Conservation (phyloP, 129 eudicot species). For the Apium graveolens region DNA sequence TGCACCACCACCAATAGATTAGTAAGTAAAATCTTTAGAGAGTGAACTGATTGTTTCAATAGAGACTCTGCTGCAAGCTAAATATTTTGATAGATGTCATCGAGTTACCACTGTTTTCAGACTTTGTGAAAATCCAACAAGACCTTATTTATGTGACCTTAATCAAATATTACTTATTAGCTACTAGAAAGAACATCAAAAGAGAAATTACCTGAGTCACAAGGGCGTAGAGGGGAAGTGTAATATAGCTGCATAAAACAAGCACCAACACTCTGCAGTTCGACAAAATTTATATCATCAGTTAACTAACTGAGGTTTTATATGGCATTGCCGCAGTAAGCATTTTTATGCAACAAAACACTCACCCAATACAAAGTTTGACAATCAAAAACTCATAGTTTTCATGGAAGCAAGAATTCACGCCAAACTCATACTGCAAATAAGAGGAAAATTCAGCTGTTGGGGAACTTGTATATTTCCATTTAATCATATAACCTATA, state of each 20-base stretch:
- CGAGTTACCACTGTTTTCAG: neutral
- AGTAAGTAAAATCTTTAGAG: too few species aligned
- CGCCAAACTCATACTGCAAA: constrained; percentile 68
- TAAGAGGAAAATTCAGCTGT: constrained; percentile 5
- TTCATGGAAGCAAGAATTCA: constrained; percentile 72
- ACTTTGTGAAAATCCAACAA: neutral
- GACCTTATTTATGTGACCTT: neutral
- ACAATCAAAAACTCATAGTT: constrained; percentile 32
- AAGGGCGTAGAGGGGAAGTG: constrained; percentile 89
- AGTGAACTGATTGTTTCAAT: too few species aligned
- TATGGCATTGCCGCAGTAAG: neutral
- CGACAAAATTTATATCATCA: neutral
- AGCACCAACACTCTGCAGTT: constrained; percentile 48
- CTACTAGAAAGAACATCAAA: neutral
- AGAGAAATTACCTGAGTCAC: constrained; percentile 61
- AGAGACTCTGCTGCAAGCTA: too few species aligned
- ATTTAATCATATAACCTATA: neutral
- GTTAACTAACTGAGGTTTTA: neutral
- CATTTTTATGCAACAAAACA: neutral
- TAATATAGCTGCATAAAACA: constrained; percentile 80
- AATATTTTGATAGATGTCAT: too few species aligned
- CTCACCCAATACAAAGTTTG: constrained; percentile 66
- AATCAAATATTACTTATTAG: neutral
- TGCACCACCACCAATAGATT: too few species aligned
- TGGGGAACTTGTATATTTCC: neutral